Base-by-base conservation (phyloP, 768 basidiomycete genomes). In the Cystobasidium tubakii region DNA sequence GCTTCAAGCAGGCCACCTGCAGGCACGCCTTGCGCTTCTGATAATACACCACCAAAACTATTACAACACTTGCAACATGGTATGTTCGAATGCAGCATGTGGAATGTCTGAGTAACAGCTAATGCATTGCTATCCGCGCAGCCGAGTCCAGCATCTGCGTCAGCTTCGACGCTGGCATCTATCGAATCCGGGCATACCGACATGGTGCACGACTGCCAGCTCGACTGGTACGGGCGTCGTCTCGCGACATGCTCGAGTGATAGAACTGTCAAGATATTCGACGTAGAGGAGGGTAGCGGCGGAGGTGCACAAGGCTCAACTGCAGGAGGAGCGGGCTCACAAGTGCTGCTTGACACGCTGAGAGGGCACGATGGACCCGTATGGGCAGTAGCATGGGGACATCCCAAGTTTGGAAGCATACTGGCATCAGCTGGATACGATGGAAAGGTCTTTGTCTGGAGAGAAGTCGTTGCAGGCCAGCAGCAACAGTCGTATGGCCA, bases 131-230 rank as follows among this genome's bases (percentile, higher is more conserved):
- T 54, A n/a, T n/a, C n/a, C 25, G 21, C 27, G 62, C 71, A 73
- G 57, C 71, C 71, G 60, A 31, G 25, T n/a, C 60, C 42, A 63
- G 57, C 71, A 3, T 43, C 23, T 39, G 71, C 62, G 60, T 63
- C 29, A 17, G 71, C 71, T 19, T 39, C 60, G 17, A 73, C 60
- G 71, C 71, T 62, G 53, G 33, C 62, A 1, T 73, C 75, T 65
- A 89, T 99, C 62, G 95, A 99, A 82, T 98, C 95, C 0, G 88
- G 89, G 19, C 95, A 99, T 81, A 92, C 95, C 82, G 96, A 98
- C 82, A 96, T 97, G 92, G 97, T 98, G 94, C 95, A 98, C 81
- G 96, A 99, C 81, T 94, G 95, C 23, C 96, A 98, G 79, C 84
- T 99, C 23, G 95, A 99, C 83, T 98, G 96, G 84, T 96, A 96